Percentiles rank a stretch among this genome's conserved stretches.
phyloP scores from a whole-genome alignment of 768 basidiomycete genomes.

The Scleroderma bovista region DNA sequence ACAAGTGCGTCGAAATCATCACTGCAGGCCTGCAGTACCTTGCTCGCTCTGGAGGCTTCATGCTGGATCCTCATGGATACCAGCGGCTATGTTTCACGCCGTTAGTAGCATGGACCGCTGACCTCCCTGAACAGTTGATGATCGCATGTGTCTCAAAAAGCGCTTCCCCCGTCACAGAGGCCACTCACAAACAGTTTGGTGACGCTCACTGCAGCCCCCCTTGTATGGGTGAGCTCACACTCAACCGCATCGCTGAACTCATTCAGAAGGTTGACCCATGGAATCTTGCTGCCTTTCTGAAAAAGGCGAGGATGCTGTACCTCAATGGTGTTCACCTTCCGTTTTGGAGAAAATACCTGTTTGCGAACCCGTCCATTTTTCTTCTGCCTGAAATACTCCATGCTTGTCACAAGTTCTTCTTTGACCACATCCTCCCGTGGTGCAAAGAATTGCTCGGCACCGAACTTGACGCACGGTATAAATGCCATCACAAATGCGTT shows the following conservation, averaged over 20 bases:
- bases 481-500: neutral
- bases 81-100: neutral
- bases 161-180: neutral
- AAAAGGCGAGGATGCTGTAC: neutral
- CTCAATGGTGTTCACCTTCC: neutral
- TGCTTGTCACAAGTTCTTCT: neutral
- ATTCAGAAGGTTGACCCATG: neutral
- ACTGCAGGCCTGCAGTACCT: slow-evolving; percentile 23
- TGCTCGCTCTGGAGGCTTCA: slow-evolving; percentile 18
- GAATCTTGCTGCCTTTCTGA: neutral
- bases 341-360: neutral
- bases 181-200: neutral
- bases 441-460: neutral
- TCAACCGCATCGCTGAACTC: neutral
- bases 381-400: neutral
- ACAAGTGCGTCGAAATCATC: slow-evolving; percentile 28
- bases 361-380: neutral
- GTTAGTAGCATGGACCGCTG: neutral
- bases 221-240: neutral
- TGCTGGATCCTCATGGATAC: slow-evolving; percentile 18
- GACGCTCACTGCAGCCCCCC: neutral
- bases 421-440: neutral
- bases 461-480: neutral
- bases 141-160: neutral
- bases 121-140: neutral